These are phyloP conservation scores for Crithidia brevicula DNA, from an alignment of 208 protist species.

Conservation along the genomic window DNA sequence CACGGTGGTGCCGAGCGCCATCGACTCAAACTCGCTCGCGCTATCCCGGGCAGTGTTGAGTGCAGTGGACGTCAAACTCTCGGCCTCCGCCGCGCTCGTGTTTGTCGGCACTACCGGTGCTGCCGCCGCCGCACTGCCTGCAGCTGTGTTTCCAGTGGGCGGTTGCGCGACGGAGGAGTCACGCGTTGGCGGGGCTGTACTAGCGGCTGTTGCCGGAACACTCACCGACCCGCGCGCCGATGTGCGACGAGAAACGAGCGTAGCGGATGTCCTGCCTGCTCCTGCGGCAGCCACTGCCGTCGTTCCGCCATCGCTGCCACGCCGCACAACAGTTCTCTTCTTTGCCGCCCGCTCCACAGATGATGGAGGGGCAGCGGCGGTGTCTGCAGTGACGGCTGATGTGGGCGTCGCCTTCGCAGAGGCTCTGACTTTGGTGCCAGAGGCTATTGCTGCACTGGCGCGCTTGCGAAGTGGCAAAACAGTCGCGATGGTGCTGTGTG, in stretches of 20 bases:
- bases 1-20: neutral
- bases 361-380: neutral
- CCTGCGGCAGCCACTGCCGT: neutral
- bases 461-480: neutral
- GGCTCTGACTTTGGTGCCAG: neutral
- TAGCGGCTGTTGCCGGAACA: constrained; percentile 2
- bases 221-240: constrained; percentile 12
- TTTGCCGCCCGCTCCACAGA: neutral
- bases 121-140: neutral
- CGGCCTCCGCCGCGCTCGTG: too few relatives aligned
- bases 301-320: neutral
- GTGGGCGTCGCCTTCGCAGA: neutral
- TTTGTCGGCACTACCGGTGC: neutral
- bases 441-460: neutral
- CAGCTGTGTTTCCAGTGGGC: neutral
- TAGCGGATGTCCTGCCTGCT: neutral
- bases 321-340: constrained; percentile 21
- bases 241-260: constrained; percentile 2
- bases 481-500: neutral
- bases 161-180: constrained; percentile 16
- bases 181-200: constrained; percentile 9
- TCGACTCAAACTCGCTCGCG: constrained; percentile 10
- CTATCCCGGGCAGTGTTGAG: constrained; percentile 14
- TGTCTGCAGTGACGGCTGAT: neutral
- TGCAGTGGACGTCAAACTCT: constrained; percentile 9